These are phyloP conservation scores for Schrenkiella parvula DNA, from an alignment of 345 rosid genomes.

Conservation along the genomic window DNA sequence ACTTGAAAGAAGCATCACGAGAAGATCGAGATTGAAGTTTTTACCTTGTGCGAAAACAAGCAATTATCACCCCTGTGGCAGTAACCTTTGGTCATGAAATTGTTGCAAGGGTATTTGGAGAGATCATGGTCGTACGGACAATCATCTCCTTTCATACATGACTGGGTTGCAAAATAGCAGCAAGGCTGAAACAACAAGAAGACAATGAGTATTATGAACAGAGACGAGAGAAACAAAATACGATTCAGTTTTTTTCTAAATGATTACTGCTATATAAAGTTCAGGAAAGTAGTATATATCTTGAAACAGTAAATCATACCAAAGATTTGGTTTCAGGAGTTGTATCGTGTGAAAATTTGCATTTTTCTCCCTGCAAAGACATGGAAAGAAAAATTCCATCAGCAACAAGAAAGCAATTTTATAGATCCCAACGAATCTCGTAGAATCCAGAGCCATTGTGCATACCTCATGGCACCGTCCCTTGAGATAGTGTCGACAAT, in stretches of 20 bases:
- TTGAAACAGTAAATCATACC: constrained; percentile 20
- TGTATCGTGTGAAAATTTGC: constrained; percentile 86
- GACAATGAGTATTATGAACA: background rate
- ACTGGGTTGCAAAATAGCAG: constrained; percentile 68
- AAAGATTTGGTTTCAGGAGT: constrained; percentile 69
- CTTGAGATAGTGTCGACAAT: constrained; percentile 70
- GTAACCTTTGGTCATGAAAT: constrained; percentile 46
- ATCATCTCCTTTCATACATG: constrained; percentile 87
- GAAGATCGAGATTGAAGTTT: background rate
- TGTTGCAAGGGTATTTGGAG: constrained; percentile 73
- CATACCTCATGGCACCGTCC: constrained; percentile 86
- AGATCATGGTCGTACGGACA: constrained; percentile 94
- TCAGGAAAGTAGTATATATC: background rate
- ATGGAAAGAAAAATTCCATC: constrained; percentile 8
- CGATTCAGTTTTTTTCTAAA: background rate
- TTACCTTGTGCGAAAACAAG: constrained; percentile 88
- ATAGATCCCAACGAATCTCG: background rate
- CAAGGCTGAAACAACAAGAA: constrained; percentile 70
- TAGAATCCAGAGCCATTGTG: background rate
- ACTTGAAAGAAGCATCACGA: background rate
- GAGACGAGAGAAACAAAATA: background rate
- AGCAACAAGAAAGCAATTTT: background rate
- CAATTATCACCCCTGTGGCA: constrained; percentile 74
- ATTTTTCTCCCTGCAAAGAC: constrained; percentile 63
- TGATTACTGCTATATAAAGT: background rate